Percentiles rank a stretch among this genome's conserved stretches.
These are phyloP conservation scores for Trichaptum fuscoviolaceum DNA, from an alignment of 768 basidiomycete genomes.

Conservation along the genomic window DNA sequence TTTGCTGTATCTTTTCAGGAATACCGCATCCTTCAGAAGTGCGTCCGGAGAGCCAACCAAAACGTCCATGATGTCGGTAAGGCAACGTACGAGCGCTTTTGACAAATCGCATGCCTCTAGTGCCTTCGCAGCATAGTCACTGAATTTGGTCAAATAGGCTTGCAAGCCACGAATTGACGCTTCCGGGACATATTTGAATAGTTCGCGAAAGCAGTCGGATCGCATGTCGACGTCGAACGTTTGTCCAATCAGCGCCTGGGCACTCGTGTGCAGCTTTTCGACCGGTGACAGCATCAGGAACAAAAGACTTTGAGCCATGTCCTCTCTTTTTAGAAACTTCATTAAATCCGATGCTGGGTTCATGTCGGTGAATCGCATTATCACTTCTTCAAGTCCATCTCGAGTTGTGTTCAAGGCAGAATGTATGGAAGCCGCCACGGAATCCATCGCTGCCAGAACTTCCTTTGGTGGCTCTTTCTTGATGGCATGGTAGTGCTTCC, in stretches of 20 bases:
- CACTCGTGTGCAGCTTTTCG: slow-evolving; percentile 65
- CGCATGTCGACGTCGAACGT: slow-evolving; percentile 90
- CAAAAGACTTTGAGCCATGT: slow-evolving; percentile 55
- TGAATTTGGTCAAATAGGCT: slow-evolving; percentile 63
- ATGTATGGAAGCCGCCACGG: slow-evolving; percentile 55
- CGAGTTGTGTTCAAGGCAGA: slow-evolving; percentile 50
- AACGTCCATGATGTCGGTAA: slow-evolving; percentile 89
- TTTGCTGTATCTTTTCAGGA: slow-evolving; percentile 40
- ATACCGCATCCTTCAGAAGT: slow-evolving; percentile 52
- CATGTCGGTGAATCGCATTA: slow-evolving; percentile 63
- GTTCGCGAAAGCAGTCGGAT: slow-evolving; percentile 76
- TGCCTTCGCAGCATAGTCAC: slow-evolving; percentile 49
- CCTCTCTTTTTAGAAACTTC: slow-evolving; percentile 49
- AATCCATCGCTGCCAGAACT: slow-evolving; percentile 15
- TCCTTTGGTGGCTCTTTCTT: slow-evolving; percentile 25
- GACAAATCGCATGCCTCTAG: slow-evolving; percentile 90
- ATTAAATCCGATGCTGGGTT: slow-evolving; percentile 46
- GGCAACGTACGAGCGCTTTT: slow-evolving; percentile 83
- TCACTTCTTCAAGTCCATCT: slow-evolving; percentile 53
- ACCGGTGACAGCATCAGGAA: slow-evolving; percentile 79
- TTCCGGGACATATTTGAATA: slow-evolving; percentile 64
- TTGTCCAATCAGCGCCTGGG: slow-evolving; percentile 74
- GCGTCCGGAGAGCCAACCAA: slow-evolving; percentile 73
- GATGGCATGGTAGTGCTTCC: slow-evolving; percentile 41
- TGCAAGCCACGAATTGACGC: slow-evolving; percentile 67